Conservation (phyloP, 2,329 filamentous ascomycete species). For the Phialophora chinensis region DNA sequence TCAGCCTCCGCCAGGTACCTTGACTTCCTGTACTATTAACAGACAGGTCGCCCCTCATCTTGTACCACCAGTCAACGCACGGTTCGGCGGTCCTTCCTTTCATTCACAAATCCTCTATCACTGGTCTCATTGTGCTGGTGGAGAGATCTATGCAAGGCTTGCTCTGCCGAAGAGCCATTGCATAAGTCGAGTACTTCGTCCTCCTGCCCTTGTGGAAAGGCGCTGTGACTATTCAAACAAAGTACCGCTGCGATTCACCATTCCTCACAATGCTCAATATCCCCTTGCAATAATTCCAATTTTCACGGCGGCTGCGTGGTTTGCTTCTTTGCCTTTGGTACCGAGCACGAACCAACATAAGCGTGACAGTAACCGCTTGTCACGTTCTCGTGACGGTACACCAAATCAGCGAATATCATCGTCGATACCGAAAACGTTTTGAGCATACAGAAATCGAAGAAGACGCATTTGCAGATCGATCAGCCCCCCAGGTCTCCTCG, state of each 20-base stretch:
- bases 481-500: not conserved
- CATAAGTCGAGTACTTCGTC: not conserved
- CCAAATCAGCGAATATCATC: not conserved
- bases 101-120: not conserved
- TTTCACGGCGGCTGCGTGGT: not conserved
- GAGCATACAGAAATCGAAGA: not conserved
- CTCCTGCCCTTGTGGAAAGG: not conserved
- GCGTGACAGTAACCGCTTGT: not conserved
- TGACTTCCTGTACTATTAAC: not conserved
- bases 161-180: not conserved
- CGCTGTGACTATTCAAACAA: not conserved
- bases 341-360: not conserved
- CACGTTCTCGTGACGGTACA: not conserved
- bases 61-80: not conserved
- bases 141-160: not conserved
- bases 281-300: not conserved
- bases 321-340: not conserved
- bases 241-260: not conserved
- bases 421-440: not conserved
- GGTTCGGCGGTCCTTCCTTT: not conserved
- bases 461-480: not conserved
- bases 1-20: slow-evolving; percentile 13
- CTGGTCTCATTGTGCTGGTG: not conserved
- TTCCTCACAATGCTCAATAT: not conserved
- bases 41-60: not conserved